phyloP scores from a whole-genome alignment of 208 protist species.

The Acanthamoeba triangularis region DNA sequence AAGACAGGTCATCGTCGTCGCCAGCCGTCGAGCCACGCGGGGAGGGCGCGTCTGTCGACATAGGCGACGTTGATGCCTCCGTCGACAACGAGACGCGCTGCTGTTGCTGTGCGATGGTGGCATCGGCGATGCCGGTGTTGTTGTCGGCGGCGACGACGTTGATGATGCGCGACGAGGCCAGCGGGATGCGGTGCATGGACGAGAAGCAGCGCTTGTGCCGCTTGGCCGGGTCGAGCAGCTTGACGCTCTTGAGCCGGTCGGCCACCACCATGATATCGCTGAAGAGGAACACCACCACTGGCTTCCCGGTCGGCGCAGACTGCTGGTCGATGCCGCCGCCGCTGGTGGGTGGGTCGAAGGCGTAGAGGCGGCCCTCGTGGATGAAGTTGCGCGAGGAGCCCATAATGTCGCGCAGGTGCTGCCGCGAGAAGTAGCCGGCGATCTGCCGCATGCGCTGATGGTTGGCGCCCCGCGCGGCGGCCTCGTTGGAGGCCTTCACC shows the following conservation, averaged over 20 bases:
- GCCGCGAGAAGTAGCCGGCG: neutral
- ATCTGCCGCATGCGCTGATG: neutral
- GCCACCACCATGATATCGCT: neutral
- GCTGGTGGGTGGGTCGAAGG: neutral
- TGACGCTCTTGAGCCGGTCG: neutral
- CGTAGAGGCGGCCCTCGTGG: neutral
- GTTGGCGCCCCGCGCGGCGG: neutral
- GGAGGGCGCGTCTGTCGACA: no score
- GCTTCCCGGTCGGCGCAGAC: neutral
- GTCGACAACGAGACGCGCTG: neutral
- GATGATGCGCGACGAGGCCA: neutral
- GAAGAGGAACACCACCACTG: slow-evolving; percentile 26
- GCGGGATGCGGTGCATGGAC: neutral
- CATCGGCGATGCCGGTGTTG: neutral
- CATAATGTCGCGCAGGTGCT: neutral
- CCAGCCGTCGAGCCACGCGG: neutral
- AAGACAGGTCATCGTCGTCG: neutral
- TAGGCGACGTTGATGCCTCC: neutral
- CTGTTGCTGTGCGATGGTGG: neutral
- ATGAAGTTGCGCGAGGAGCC: neutral
- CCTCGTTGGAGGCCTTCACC: neutral
- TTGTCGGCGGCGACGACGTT: neutral
- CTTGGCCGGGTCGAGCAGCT: neutral
- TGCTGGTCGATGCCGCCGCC: neutral
- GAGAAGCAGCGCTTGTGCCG: slow-evolving; percentile 13